These are phyloP conservation scores for Clitocybe nebularis DNA, from an alignment of 1,284 basidiomycete genomes.

Conservation along the genomic window DNA sequence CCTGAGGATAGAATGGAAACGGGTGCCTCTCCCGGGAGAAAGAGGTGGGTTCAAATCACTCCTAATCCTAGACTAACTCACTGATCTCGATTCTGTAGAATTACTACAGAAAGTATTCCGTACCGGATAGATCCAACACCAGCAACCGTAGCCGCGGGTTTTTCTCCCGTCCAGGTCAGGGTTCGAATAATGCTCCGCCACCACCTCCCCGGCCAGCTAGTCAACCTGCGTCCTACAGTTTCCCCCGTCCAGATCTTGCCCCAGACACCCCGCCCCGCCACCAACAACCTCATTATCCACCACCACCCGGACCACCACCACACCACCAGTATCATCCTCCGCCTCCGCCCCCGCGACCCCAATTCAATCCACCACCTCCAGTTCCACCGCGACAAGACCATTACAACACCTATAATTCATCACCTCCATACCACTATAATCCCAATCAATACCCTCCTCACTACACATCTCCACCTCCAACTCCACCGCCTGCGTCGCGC, in stretches of 20 bases:
- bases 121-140: conserved; percentile 46
- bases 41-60: conserved; percentile 38
- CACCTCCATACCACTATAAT: conserved; percentile 6
- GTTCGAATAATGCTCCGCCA: conserved; percentile 20
- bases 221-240: conserved; percentile 23
- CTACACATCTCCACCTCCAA: conserved; percentile 14
- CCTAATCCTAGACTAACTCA: background rate
- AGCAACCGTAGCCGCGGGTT: conserved; percentile 46
- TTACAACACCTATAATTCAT: conserved; percentile 16
- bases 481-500: conserved; percentile 21
- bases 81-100: conserved; percentile 25
- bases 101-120: conserved; percentile 62
- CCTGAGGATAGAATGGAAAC: conserved; percentile 34
- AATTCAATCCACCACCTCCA: conserved; percentile 4
- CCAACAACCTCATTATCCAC: conserved; percentile 21
- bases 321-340: conserved; percentile 38
- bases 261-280: conserved; percentile 29
- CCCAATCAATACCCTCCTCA: conserved; percentile 12
- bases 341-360: conserved; percentile 5
- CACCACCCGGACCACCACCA: conserved; percentile 38
- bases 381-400: conserved; percentile 15
- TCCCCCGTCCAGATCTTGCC: conserved; percentile 40
- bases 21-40: conserved; percentile 53
- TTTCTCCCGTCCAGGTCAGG: conserved; percentile 42
- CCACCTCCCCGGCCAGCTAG: conserved; percentile 24